Base-by-base conservation (phyloP, 139 green algal species). In the Haematococcus sp. region DNA sequence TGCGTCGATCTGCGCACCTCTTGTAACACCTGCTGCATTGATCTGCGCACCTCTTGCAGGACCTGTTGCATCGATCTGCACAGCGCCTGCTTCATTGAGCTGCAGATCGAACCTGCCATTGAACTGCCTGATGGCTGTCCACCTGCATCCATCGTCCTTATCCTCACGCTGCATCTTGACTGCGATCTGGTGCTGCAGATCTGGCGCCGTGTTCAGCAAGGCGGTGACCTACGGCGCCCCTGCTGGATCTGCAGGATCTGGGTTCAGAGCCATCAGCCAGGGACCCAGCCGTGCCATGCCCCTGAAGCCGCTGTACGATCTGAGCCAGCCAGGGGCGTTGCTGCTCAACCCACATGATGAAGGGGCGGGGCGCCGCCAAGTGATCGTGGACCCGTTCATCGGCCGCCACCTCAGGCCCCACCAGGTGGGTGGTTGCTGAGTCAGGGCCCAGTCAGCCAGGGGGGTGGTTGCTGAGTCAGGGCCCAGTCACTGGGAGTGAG, bases 301-400 rank as follows among this genome's bases (percentile, higher is more conserved):
- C 19, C n/a, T 33, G 0, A 25, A 60, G 32, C 35, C 56, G 15
- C 72, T 92, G 75, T 83, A 93, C 60, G 87, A 92, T 66, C 83
- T 88, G 1, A 33, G 76, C 7, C 78, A 65, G 1, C 69, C 79
- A 0, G 83, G 72, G 0, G 86, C 87, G 0, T 15, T 95, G 1
- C 68, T 96, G 17, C 60, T 95, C 17, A 94, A 95, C 30, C 27
- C 20, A 2, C 4, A 81, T 81, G 28, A 74, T 3, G 65, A 73
- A 11, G 84, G 84, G 15, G 46, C 81, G 15, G 76, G 79, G 78
- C 72, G 83, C 1, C 32, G 51, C 31, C 78, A 85, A 3, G 87
- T 96, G 27, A 84, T 93, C 33, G 63, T 93, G 0, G 90, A 94
- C 61, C 88, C 90, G 0, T 91, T 87, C 66, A 33, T 94, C 0